phyloP scores from a whole-genome alignment of 805 yeast genomes.

The Spathaspora arborariae region DNA sequence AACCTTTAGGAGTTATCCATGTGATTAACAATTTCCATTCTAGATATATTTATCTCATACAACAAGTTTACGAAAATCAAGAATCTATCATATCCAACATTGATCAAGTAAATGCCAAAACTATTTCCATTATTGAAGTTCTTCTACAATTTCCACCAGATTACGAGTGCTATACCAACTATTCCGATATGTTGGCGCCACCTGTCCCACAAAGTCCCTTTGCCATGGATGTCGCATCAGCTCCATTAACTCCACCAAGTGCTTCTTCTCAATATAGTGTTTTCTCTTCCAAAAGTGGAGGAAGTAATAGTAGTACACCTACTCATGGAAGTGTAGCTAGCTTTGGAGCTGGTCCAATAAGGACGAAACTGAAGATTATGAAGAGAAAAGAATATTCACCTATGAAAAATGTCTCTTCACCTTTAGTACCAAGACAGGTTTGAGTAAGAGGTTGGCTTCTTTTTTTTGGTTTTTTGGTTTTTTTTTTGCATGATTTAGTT shows the following conservation, averaged over 20 bases:
- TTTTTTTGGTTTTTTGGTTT: too few species aligned
- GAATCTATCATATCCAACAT: conserved; percentile 10
- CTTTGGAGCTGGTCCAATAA: conserved; percentile 7
- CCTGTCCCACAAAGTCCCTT: background rate
- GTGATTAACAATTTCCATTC: conserved; percentile 30
- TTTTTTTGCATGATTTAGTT: background rate
- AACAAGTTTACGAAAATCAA: conserved; percentile 21
- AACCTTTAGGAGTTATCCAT: conserved; percentile 50
- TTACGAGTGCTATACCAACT: background rate
- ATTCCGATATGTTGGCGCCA: background rate
- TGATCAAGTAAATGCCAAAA: conserved; percentile 13
- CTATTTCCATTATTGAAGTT: conserved; percentile 18
- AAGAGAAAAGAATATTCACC: conserved; percentile 3
- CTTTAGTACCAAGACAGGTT: background rate
- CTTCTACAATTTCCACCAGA: conserved; percentile 21
- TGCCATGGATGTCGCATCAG: background rate
- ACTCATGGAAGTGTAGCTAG: conserved; percentile 14
- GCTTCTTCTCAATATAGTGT: conserved; percentile 39
- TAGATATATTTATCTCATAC: conserved; percentile 10
- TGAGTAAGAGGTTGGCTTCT: background rate
- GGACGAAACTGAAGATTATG: conserved; percentile 7
- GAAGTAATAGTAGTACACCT: conserved; percentile 19
- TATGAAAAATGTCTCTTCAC: background rate
- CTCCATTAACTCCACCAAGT: conserved; percentile 39
- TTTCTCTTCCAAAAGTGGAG: conserved; percentile 25